Evolutionary conservation across 225 moss, liverwort and hornwort species (phyloP).

Genomic region (Anthoceros angustus): DNA sequence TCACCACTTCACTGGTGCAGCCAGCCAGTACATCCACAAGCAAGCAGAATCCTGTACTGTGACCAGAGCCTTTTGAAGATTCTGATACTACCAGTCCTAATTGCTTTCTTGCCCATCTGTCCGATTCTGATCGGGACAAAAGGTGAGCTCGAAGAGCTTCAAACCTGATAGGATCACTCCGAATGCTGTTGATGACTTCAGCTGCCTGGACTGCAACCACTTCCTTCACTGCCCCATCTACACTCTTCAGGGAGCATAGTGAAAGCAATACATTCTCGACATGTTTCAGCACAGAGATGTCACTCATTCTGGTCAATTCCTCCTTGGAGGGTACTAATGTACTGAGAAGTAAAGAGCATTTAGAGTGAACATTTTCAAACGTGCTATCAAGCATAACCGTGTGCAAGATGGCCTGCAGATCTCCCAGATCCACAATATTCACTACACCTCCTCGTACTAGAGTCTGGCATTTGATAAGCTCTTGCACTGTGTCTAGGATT

Average conservation of each 20-base stretch:
- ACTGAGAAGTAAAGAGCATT: conserved; percentile 49
- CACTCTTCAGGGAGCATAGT: conserved; percentile 39
- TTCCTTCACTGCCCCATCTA: conserved; percentile 69
- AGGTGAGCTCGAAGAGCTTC: conserved; percentile 48
- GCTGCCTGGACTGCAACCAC: conserved; percentile 65
- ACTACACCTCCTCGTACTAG: conserved; percentile 21
- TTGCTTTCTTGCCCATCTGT: no score
- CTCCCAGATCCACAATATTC: conserved; percentile 24
- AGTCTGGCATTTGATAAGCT: conserved; percentile 29
- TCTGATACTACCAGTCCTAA: conserved; percentile 30
- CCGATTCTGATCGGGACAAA: conserved; percentile 5
- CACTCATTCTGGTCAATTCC: conserved; percentile 58
- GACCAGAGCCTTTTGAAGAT: no score
- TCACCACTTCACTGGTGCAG: conserved; percentile 61
- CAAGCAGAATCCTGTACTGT: conserved; percentile 29
- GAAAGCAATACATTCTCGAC: conserved; percentile 60
- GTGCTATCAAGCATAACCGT: conserved; percentile 66
- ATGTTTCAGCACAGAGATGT: conserved; percentile 60
- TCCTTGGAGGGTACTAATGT: conserved; percentile 67
- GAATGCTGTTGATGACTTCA: conserved; percentile 54
- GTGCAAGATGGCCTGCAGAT: conserved; percentile 49
- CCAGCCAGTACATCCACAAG: conserved; percentile 51
- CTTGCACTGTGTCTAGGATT: conserved; percentile 54
- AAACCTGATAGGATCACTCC: conserved; percentile 49
- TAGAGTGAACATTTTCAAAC: conserved; percentile 56